Conservation (phyloP, 306 rosid species). For the Malus sieversii region DNA sequence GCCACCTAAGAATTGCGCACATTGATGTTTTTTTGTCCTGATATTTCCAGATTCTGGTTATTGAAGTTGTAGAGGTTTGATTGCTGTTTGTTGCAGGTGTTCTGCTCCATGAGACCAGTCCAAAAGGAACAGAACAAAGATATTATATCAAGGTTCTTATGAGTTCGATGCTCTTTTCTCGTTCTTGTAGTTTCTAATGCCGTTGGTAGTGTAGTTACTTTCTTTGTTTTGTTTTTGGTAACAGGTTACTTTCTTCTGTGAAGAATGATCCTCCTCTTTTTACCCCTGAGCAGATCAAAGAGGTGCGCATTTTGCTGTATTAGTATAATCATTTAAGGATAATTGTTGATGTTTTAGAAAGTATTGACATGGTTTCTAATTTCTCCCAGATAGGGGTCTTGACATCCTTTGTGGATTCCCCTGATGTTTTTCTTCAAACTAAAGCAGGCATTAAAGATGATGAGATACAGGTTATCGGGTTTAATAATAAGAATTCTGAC, state of each 20-base stretch:
- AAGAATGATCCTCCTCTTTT: slow-evolving; percentile 43
- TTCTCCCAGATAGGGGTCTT: slow-evolving; percentile 54
- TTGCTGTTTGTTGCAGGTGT: slow-evolving; percentile 39
- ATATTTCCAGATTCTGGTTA: neutral
- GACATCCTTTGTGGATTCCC: slow-evolving; percentile 33
- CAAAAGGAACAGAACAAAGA: slow-evolving; percentile 46
- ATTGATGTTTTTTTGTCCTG: neutral
- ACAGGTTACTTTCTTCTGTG: slow-evolving; percentile 57
- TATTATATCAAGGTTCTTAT: slow-evolving; percentile 44
- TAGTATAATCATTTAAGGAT: slow-evolving; percentile 1
- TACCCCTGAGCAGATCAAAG: slow-evolving; percentile 46
- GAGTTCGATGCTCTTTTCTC: neutral
- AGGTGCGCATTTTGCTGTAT: slow-evolving; percentile 41
- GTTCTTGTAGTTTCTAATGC: neutral
- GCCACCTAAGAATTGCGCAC: slow-evolving; percentile 16
- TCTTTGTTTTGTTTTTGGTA: slow-evolving; percentile 19
- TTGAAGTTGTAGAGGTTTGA: neutral
- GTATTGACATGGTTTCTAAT: slow-evolving; percentile 22
- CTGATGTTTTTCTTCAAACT: slow-evolving; percentile 11
- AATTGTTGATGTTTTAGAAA: slow-evolving; percentile 17
- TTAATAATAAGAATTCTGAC: slow-evolving; percentile 21
- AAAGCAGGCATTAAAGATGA: slow-evolving; percentile 21
- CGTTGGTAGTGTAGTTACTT: slow-evolving; percentile 19
- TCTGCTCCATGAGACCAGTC: slow-evolving; percentile 40
- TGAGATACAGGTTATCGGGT: slow-evolving; percentile 22